Conservation (phyloP, 2,329 filamentous ascomycete species). For the Aspergillus bombycis region DNA sequence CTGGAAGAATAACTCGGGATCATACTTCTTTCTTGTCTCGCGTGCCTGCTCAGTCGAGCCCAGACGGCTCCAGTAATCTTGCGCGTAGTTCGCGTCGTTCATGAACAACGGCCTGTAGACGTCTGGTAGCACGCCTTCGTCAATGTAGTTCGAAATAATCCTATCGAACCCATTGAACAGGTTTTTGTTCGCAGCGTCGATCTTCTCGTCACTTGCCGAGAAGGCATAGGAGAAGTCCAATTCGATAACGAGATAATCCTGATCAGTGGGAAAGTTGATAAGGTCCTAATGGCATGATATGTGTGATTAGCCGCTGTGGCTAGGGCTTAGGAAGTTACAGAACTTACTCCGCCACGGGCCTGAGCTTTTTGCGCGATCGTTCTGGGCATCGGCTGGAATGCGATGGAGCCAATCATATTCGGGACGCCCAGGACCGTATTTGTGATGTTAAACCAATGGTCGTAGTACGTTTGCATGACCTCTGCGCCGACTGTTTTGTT, state of each 20-base stretch:
- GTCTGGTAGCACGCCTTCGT: conserved; percentile 40
- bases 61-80: conserved; percentile 50
- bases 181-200: conserved; percentile 44
- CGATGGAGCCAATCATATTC: conserved; percentile 36
- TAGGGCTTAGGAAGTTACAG: background rate
- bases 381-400: conserved; percentile 42
- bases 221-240: conserved; percentile 47
- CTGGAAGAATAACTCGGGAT: conserved; percentile 46
- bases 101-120: conserved; percentile 51
- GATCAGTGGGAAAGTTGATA: conserved; percentile 43
- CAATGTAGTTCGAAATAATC: conserved; percentile 37
- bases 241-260: conserved; percentile 51
- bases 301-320: background rate
- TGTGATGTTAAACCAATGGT: conserved; percentile 38
- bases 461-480: conserved; percentile 36
- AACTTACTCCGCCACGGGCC: conserved; percentile 40
- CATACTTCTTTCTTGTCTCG: conserved; percentile 39
- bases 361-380: conserved; percentile 38
- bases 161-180: conserved; percentile 43
- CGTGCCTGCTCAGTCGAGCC: conserved; percentile 36
- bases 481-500: conserved; percentile 31
- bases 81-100: conserved; percentile 49
- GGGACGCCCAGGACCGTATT: conserved; percentile 31
- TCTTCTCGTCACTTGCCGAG: conserved; percentile 37
- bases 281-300: conserved; percentile 34